Conservation (phyloP, 2,329 filamentous ascomycete species). For the Diaporthe citrichinensis region DNA sequence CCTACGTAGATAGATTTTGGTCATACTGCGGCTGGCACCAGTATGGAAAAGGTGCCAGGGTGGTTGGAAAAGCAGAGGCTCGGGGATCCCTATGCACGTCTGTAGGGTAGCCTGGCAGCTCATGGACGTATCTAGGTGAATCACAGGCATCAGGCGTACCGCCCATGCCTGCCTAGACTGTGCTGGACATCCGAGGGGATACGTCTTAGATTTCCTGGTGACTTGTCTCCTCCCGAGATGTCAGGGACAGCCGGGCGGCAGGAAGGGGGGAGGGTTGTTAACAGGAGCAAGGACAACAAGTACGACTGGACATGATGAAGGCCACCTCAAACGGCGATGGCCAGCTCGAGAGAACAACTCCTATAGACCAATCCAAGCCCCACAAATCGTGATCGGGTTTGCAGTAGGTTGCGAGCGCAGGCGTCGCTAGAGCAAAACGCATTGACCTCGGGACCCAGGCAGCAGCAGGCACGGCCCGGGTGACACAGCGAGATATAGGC, state of each 20-base stretch:
- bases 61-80: no score
- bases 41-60: no score
- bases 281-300: not conserved
- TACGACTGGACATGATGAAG: not conserved
- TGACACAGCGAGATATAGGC: not conserved
- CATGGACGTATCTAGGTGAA: no score
- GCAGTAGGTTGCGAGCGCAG: not conserved
- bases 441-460: not conserved
- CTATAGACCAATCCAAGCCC: not conserved
- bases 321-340: not conserved
- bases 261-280: not conserved
- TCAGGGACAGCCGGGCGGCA: no score
- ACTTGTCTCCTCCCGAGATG: not conserved
- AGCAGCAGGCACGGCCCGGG: not conserved
- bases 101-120: no score
- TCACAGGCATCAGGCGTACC: no score
- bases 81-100: no score
- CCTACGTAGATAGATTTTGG: no score
- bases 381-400: not conserved
- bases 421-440: not conserved
- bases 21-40: no score
- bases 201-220: not conserved
- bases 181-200: not conserved
- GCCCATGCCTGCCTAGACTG: no score
- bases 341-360: not conserved